phyloP scores from a whole-genome alignment of 805 yeast genomes.

The Candida boleticola region DNA sequence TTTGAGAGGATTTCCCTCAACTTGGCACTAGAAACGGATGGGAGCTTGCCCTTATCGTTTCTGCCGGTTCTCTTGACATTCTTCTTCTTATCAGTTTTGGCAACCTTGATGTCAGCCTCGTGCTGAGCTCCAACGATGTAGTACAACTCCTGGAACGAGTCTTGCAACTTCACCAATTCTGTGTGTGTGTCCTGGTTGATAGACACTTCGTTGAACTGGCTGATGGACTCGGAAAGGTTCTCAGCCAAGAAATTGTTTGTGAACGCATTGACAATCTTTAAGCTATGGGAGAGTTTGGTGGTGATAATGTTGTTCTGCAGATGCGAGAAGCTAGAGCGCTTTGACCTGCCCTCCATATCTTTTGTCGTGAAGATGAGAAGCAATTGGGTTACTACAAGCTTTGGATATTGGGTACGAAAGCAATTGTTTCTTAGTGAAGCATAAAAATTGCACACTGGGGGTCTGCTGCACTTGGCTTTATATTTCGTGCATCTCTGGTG shows the following conservation, averaged over 20 bases:
- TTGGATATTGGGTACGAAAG: too few species aligned
- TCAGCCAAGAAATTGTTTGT: slow-evolving; percentile 22
- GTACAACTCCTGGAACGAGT: slow-evolving; percentile 22
- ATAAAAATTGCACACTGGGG: too few species aligned
- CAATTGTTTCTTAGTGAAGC: too few species aligned
- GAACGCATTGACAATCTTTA: slow-evolving; percentile 18
- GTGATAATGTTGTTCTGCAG: slow-evolving; percentile 28
- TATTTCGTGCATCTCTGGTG: too few species aligned
- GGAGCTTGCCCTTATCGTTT: not conserved
- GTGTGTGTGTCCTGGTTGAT: not conserved
- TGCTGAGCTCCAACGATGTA: slow-evolving; percentile 16
- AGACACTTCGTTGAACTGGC: not conserved
- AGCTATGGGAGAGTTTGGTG: slow-evolving; percentile 18
- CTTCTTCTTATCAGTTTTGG: not conserved
- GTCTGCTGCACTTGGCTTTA: too few species aligned
- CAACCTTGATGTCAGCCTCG: not conserved
- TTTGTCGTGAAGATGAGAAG: too few species aligned
- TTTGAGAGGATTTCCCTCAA: slow-evolving; percentile 1
- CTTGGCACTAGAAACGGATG: not conserved
- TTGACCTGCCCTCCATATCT: slow-evolving; percentile 2
- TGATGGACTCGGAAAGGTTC: slow-evolving; percentile 11
- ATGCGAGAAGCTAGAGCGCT: slow-evolving; percentile 15
- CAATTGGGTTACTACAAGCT: too few species aligned
- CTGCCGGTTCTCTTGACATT: not conserved
- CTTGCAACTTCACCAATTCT: slow-evolving; percentile 13